Evolutionary conservation across 2,329 filamentous ascomycete genomes (phyloP).

Genomic region (Cephalotrichum gorgonifer): DNA sequence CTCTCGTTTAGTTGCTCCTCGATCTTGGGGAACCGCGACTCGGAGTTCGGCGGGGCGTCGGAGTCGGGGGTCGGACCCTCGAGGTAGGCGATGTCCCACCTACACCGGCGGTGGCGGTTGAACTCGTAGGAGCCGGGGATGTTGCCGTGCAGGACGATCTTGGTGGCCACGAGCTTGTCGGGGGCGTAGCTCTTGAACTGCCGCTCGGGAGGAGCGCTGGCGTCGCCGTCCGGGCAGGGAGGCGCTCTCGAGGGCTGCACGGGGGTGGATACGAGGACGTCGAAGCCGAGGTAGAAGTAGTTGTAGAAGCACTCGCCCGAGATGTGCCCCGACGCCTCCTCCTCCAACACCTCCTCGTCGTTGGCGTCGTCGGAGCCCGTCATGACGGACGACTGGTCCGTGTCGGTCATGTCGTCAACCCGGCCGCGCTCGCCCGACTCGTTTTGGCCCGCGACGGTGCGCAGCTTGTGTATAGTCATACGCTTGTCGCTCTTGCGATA

Average conservation of each 20-base stretch:
- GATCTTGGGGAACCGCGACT: conserved; percentile 66
- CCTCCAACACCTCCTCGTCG: conserved; percentile 46
- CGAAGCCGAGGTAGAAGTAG: conserved; percentile 93
- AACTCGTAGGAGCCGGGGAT: conserved; percentile 94
- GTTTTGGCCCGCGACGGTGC: conserved; percentile 22
- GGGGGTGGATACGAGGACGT: conserved; percentile 78
- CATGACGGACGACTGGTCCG: conserved; percentile 64
- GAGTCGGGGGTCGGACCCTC: conserved; percentile 17
- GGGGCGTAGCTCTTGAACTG: conserved; percentile 30
- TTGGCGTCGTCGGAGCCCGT: conserved; percentile 59
- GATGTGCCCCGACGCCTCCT: conserved; percentile 40
- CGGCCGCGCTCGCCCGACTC: conserved; percentile 19
- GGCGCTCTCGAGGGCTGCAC: conserved; percentile 53
- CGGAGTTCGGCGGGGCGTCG: conserved; percentile 48
- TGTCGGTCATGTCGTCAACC: conserved; percentile 54
- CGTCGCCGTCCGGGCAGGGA: conserved; percentile 23
- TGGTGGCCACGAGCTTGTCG: conserved; percentile 73
- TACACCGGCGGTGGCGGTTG: conserved; percentile 81
- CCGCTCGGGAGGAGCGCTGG: conserved; percentile 9
- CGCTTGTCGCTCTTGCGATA: conserved; percentile 86
- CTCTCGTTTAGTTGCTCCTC: conserved; percentile 56
- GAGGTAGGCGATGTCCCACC: conserved; percentile 68
- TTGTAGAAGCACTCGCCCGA: conserved; percentile 86
- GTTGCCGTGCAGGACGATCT: conserved; percentile 89
- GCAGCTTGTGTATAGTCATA: conserved; percentile 71